phyloP scores from a whole-genome alignment of 2,329 filamentous ascomycete species.

The Aspergillus cejpii region DNA sequence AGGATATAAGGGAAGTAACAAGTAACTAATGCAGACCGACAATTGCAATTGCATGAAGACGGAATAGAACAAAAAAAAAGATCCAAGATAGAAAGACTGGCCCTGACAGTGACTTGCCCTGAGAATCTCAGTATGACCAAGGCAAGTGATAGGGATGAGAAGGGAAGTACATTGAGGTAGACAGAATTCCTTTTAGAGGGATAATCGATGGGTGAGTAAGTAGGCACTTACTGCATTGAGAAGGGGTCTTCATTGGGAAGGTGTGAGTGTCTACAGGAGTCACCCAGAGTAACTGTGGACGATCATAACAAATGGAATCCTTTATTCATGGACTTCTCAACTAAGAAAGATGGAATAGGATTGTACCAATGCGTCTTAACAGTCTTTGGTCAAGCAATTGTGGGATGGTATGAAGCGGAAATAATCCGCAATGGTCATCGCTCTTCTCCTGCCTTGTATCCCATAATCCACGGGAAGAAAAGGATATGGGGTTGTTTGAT shows the following conservation, averaged over 20 bases:
- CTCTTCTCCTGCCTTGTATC: constrained; percentile 68
- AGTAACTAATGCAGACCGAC: constrained; percentile 17
- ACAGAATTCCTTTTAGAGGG: neutral
- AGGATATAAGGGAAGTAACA: constrained; percentile 21
- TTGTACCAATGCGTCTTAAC: constrained; percentile 40
- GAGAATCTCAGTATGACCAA: constrained; percentile 1
- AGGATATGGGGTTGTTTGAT: constrained; percentile 62
- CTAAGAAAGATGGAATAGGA: neutral
- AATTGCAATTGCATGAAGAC: constrained; percentile 17
- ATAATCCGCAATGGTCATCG: constrained; percentile 37
- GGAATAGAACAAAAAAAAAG: constrained; percentile 17
- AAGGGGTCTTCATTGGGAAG: constrained; percentile 5
- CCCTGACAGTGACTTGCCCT: constrained; percentile 11
- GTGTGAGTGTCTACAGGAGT: neutral
- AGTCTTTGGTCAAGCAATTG: constrained; percentile 31
- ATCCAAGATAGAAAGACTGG: constrained; percentile 21
- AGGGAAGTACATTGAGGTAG: constrained; percentile 1
- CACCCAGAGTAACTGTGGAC: neutral
- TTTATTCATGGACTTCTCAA: neutral
- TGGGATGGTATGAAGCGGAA: constrained; percentile 36
- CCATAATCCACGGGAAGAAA: constrained; percentile 48
- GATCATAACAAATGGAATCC: neutral
- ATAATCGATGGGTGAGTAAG: too few relatives aligned
- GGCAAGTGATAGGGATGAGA: constrained; percentile 2
- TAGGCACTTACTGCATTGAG: constrained; percentile 4